Percentiles rank a stretch among this genome's conserved stretches.
Evolutionary conservation across 2,329 filamentous ascomycete genomes (phyloP).

Genomic region (Dothistroma septosporum): DNA sequence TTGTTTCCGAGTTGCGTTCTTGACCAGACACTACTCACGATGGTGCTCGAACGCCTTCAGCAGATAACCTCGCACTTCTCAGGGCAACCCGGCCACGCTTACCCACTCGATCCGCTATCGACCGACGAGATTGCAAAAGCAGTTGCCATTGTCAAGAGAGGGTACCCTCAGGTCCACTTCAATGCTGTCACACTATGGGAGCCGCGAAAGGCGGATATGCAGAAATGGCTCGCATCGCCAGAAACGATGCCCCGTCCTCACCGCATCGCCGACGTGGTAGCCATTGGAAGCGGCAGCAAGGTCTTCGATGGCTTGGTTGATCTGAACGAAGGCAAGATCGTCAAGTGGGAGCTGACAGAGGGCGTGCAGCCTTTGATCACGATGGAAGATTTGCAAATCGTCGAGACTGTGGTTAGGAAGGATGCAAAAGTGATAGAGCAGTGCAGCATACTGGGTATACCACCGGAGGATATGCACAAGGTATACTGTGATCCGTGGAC

Average conservation of each 20-base stretch:
- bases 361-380: slow-evolving; percentile 86
- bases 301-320: slow-evolving; percentile 81
- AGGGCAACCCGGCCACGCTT: slow-evolving; percentile 51
- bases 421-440: slow-evolving; percentile 88
- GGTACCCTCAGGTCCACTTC: slow-evolving; percentile 70
- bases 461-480: slow-evolving; percentile 82
- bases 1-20: background rate
- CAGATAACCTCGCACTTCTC: slow-evolving; percentile 57
- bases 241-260: slow-evolving; percentile 58
- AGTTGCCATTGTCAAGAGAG: slow-evolving; percentile 63
- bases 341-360: slow-evolving; percentile 69
- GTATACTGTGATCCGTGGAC: slow-evolving; percentile 97
- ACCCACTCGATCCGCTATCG: slow-evolving; percentile 76
- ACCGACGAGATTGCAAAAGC: slow-evolving; percentile 68
- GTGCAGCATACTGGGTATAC: slow-evolving; percentile 76
- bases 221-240: slow-evolving; percentile 68
- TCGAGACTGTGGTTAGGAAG: slow-evolving; percentile 70
- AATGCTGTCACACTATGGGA: slow-evolving; percentile 83
- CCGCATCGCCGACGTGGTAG: slow-evolving; percentile 76
- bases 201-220: slow-evolving; percentile 80
- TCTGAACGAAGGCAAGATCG: slow-evolving; percentile 61
- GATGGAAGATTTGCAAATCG: slow-evolving; percentile 80
- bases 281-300: slow-evolving; percentile 71
- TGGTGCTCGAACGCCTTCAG: slow-evolving; percentile 33
- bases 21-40: slow-evolving; percentile 11